Conservation (phyloP, 1,284 basidiomycete species). For the Vanrija humicola region DNA sequence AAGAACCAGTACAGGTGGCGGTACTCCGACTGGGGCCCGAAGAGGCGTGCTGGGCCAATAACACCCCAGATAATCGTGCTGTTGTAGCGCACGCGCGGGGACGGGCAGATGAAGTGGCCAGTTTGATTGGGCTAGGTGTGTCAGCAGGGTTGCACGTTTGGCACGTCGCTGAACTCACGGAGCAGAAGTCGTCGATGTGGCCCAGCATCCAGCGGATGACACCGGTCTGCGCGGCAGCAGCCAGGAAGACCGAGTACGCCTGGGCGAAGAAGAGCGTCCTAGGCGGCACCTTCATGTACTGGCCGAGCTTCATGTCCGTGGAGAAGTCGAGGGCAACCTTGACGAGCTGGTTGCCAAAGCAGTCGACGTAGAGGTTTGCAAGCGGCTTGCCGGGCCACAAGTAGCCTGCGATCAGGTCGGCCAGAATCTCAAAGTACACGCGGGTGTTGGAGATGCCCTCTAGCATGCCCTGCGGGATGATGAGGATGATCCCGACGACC, state of each 20-base stretch:
- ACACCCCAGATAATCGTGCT: conserved; percentile 52
- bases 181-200: conserved; percentile 18
- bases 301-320: conserved; percentile 53
- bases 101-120: conserved; percentile 43
- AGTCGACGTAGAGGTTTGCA: conserved; percentile 65
- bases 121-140: conserved; percentile 28
- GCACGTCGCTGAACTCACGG: not conserved
- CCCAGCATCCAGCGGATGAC: conserved; percentile 50
- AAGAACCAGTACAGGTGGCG: conserved; percentile 43
- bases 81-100: conserved; percentile 46
- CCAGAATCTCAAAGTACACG: conserved; percentile 50
- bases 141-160: too few relatives aligned
- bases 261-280: conserved; percentile 76
- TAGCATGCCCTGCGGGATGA: conserved; percentile 52
- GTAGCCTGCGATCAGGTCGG: conserved; percentile 61
- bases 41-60: conserved; percentile 68
- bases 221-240: conserved; percentile 48
- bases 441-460: conserved; percentile 56
- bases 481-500: not conserved
- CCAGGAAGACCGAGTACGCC: conserved; percentile 51
- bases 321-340: conserved; percentile 52
- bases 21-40: conserved; percentile 49
- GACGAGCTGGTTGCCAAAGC: conserved; percentile 54
- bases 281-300: conserved; percentile 28
- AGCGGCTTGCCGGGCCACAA: conserved; percentile 58